These are phyloP conservation scores for Tagetes erecta DNA, from an alignment of 129 eudicot genomes.

Conservation along the genomic window DNA sequence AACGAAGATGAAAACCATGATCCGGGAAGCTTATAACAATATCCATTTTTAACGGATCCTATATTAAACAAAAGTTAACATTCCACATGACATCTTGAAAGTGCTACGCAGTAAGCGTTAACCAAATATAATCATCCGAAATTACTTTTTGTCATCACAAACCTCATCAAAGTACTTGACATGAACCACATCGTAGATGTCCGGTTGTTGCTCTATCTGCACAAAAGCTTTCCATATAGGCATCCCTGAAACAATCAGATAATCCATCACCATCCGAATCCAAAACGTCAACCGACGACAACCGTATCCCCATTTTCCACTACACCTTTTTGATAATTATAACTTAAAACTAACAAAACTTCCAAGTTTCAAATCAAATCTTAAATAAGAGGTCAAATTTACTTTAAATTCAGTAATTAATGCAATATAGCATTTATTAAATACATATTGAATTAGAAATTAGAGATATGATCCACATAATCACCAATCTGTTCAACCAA, in stretches of 20 bases:
- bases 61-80: constrained; percentile 16
- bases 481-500: too few relatives aligned
- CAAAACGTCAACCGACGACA: background rate
- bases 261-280: background rate
- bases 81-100: background rate
- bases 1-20: constrained; percentile 79
- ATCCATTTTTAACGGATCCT: constrained; percentile 87
- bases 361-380: background rate
- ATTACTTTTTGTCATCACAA: constrained; percentile 9
- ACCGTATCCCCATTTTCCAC: background rate
- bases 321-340: background rate
- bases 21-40: constrained; percentile 87
- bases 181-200: constrained; percentile 86
- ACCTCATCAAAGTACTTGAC: constrained; percentile 93
- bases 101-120: background rate
- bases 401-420: too few relatives aligned
- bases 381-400: too few relatives aligned
- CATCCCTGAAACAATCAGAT: constrained; percentile 62
- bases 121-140: background rate
- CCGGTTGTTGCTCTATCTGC: constrained; percentile 87
- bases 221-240: constrained; percentile 94
- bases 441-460: too few relatives aligned
- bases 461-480: too few relatives aligned
- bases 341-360: background rate
- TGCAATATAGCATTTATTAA: too few relatives aligned